Base-by-base conservation (phyloP, 2,329 filamentous ascomycete species). In the Phaeosphaeriaceae sp. region DNA sequence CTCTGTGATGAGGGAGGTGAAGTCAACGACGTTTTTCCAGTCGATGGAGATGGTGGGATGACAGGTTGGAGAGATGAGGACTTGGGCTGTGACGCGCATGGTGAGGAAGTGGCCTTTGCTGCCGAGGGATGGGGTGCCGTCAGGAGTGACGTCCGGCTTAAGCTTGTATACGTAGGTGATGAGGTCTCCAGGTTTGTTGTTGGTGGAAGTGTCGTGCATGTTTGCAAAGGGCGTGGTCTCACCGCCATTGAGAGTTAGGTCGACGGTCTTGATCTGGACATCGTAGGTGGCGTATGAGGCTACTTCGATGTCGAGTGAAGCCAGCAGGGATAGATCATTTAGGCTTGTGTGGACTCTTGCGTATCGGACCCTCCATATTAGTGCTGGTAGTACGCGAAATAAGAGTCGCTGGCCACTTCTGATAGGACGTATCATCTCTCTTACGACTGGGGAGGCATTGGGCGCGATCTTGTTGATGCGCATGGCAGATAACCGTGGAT, bases 401-500 rank as follows among this genome's bases (percentile, higher is more conserved):
- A 86, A 82, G 33, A 89, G 82, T 56, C 85, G 85, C 49, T 88
- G 85, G 4, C 88, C 83, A 13, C 87, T 88, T 60, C 85, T 85
- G 54, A 93, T 83, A 3, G 89, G 87, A 41, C 86, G 86, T 58
- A 86, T 81, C 41, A 84, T 77, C 58, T 91, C 88, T 63, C 86
- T 86, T 22, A 83, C 74, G 31, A 82, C 81, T 49, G 87, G 85
- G 2, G 88, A 87, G 42, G 88, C 87, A 44, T 86, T 83, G 5
- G 90, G 91, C 7, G 89, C 87, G 4, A 93, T 89, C 61, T 89
- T 86, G 44, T 89, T 92, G 33, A 94, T 90, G 48, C 91, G 84
- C 59, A 90, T 82, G 5, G 91, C 90, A 10, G 91, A 92, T 1
- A 95, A 81, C 27, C 86, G 85, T 48, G 91, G 89, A 64, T 84